These are phyloP conservation scores for Phalaenopsis aphrodite DNA, from an alignment of 106 monocot genomes.

Conservation along the genomic window DNA sequence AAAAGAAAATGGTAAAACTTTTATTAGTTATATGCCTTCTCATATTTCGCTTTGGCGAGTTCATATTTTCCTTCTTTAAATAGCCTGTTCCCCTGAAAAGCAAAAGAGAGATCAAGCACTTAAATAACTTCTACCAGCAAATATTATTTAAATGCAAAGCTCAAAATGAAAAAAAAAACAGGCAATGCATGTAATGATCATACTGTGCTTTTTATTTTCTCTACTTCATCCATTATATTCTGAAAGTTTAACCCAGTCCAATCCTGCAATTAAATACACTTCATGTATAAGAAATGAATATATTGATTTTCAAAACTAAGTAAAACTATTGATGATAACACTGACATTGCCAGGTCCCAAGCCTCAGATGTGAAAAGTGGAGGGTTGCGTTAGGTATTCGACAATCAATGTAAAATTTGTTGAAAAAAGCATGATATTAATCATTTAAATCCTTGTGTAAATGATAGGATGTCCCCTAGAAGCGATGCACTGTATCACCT, in stretches of 20 bases:
- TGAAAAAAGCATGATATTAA: too few relatives aligned
- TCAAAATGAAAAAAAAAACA: background rate
- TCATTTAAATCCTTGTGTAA: too few relatives aligned
- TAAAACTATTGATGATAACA: background rate
- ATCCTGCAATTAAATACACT: constrained; percentile 44
- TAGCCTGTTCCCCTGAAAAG: constrained; percentile 83
- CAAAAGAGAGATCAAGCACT: background rate
- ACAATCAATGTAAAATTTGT: too few relatives aligned
- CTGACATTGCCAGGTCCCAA: too few relatives aligned
- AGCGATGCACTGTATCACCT: too few relatives aligned
- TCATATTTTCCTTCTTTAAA: constrained; percentile 98
- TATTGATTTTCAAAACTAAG: background rate
- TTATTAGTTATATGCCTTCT: constrained; percentile 44
- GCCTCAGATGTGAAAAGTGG: too few relatives aligned
- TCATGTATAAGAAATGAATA: background rate
- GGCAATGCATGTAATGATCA: background rate
- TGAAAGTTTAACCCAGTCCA: constrained; percentile 92
- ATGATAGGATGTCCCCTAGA: too few relatives aligned
- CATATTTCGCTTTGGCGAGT: constrained; percentile 96
- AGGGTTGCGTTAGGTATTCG: too few relatives aligned
- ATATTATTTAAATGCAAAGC: background rate
- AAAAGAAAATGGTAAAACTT: background rate
- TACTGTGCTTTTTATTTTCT: constrained; percentile 91
- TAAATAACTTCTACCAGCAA: background rate
- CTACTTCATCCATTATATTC: constrained; percentile 92